phyloP scores from a whole-genome alignment of 106 monocot genomes.

The Dendrobium huoshanense region DNA sequence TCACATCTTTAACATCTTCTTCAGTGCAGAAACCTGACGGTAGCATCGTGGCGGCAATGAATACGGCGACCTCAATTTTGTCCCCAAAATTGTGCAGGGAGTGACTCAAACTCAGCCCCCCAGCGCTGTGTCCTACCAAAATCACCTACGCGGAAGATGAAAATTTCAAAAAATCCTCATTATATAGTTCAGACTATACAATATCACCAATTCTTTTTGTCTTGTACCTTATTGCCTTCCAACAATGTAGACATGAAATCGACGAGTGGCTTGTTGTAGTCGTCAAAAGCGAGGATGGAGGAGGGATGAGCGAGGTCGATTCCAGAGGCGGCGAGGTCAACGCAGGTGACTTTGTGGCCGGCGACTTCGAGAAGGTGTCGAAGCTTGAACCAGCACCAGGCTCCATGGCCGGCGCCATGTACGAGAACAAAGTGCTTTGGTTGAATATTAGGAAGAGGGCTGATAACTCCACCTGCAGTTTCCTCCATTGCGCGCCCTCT shows the following conservation, averaged over 20 bases:
- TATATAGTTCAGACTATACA: no score
- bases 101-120: constrained; percentile 26
- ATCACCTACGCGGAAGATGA: constrained; percentile 10
- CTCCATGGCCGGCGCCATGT: constrained; percentile 49
- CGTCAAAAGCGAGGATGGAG: constrained; percentile 23
- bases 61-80: constrained; percentile 33
- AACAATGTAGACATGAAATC: constrained; percentile 32
- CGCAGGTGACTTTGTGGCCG: constrained; percentile 29
- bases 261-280: constrained; percentile 35
- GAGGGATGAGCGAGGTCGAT: constrained; percentile 19
- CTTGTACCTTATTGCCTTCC: constrained; percentile 20
- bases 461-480: not conserved
- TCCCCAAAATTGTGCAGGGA: constrained; percentile 18
- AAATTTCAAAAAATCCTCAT: no score
- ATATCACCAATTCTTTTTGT: no score
- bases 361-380: constrained; percentile 17
- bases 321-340: constrained; percentile 41
- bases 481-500: not conserved
- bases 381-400: constrained; percentile 53
- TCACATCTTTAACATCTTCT: constrained; percentile 29
- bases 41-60: constrained; percentile 44
- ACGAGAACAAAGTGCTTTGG: constrained; percentile 34
- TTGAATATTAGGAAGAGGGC: not conserved
- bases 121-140: constrained; percentile 32
- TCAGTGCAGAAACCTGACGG: constrained; percentile 20